Percentiles rank a stretch among this genome's conserved stretches.
phyloP scores from a whole-genome alignment of 1,284 basidiomycete species.

The Bjerkandera adusta region DNA sequence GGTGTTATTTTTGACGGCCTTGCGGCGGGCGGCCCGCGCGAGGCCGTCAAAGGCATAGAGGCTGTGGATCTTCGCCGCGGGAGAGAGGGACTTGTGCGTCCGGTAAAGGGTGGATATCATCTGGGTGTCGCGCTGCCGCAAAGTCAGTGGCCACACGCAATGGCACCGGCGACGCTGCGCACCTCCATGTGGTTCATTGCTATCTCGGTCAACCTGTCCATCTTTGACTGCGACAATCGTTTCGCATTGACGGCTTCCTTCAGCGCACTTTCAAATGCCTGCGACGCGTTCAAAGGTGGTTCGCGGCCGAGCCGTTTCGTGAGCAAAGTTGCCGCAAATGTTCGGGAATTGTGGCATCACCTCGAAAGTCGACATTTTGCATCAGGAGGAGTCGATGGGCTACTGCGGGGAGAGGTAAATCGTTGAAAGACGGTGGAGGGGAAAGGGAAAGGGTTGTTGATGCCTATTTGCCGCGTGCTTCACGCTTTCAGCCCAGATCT shows the following conservation, averaged over 20 bases:
- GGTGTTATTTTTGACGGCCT: constrained; percentile 62
- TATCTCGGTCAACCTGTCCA: constrained; percentile 70
- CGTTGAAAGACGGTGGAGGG: not conserved
- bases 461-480: too few species aligned
- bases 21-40: constrained; percentile 74
- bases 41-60: constrained; percentile 91
- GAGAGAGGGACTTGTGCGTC: constrained; percentile 74
- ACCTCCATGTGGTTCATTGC: constrained; percentile 76
- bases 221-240: constrained; percentile 81
- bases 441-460: not conserved
- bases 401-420: not conserved
- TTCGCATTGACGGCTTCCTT: constrained; percentile 80
- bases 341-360: not conserved
- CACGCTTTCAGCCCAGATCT: too few species aligned
- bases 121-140: constrained; percentile 80
- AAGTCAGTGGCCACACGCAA: constrained; percentile 6
- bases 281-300: not conserved
- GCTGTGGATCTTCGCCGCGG: constrained; percentile 72
- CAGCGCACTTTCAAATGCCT: constrained; percentile 79
- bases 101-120: constrained; percentile 84
- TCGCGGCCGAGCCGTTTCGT: not conserved
- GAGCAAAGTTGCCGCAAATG: not conserved
- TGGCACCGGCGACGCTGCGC: constrained; percentile 25
- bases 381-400: not conserved
- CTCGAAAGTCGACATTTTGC: constrained; percentile 8